phyloP scores from a whole-genome alignment of 352 stramenopile species.

The Phytophthora kernoviae region DNA sequence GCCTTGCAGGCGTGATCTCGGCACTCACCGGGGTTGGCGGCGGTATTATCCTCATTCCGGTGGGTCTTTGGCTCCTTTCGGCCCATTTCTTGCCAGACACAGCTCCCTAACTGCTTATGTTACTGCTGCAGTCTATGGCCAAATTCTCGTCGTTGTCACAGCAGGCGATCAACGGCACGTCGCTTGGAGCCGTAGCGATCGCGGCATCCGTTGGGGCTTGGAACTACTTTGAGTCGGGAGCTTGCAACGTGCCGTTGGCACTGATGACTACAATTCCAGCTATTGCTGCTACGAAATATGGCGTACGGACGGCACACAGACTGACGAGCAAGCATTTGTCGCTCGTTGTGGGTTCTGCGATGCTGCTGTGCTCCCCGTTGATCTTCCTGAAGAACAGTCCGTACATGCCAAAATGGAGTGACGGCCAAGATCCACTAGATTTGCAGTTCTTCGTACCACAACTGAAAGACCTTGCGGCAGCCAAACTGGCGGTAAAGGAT shows the following conservation, averaged over 20 bases:
- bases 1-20: conserved; percentile 73
- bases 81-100: background rate
- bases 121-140: conserved; percentile 57
- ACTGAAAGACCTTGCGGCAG: conserved; percentile 32
- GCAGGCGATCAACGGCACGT: conserved; percentile 86
- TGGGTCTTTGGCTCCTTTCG: conserved; percentile 24
- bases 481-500: conserved; percentile 7
- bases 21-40: conserved; percentile 82
- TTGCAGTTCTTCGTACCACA: conserved; percentile 77
- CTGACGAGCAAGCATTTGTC: conserved; percentile 79
- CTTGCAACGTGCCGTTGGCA: conserved; percentile 81
- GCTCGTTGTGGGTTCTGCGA: conserved; percentile 76
- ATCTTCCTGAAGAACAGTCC: conserved; percentile 85
- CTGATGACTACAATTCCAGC: conserved; percentile 73
- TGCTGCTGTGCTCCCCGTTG: conserved; percentile 76
- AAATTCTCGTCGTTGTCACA: conserved; percentile 82
- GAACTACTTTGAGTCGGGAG: conserved; percentile 71
- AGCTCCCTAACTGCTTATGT: background rate
- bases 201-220: conserved; percentile 66
- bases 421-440: conserved; percentile 58
- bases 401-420: conserved; percentile 79
- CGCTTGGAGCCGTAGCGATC: conserved; percentile 77
- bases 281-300: conserved; percentile 80
- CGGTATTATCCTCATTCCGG: conserved; percentile 84
- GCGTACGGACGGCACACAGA: conserved; percentile 74